Conservation (phyloP, 805 yeast genomes). For the Sugiyamaella floridensis region DNA sequence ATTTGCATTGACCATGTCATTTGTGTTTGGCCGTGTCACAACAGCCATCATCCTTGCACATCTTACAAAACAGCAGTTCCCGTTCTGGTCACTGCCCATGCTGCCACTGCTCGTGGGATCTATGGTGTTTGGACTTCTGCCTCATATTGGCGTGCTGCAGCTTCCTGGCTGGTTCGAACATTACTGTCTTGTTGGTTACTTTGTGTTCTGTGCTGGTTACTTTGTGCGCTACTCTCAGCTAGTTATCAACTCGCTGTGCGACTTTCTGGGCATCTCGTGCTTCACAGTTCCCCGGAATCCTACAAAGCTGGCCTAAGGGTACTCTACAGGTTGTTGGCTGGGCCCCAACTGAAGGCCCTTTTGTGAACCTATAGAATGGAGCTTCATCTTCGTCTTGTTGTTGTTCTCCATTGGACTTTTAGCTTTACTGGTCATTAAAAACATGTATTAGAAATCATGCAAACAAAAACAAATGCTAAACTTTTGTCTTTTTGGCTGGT, state of each 20-base stretch:
- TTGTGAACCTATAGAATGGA: not conserved
- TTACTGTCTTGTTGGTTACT: constrained; percentile 45
- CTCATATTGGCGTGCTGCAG: constrained; percentile 37
- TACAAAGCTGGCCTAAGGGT: not conserved
- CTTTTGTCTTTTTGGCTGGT: not conserved
- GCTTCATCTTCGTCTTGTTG: too few species aligned
- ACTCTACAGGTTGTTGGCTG: not conserved
- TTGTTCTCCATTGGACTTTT: not conserved
- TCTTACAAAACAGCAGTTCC: constrained; percentile 76
- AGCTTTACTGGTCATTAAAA: not conserved
- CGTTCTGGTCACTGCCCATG: constrained; percentile 63
- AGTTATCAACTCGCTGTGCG: constrained; percentile 70
- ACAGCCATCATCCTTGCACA: constrained; percentile 65
- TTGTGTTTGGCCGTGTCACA: constrained; percentile 76
- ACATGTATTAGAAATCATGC: not conserved
- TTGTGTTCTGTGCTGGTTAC: constrained; percentile 61
- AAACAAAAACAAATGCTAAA: not conserved
- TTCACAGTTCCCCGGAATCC: constrained; percentile 30
- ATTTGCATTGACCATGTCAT: constrained; percentile 72
- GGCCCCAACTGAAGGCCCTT: not conserved
- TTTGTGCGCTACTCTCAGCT: constrained; percentile 64
- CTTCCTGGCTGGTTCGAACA: constrained; percentile 26
- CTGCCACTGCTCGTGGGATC: constrained; percentile 34
- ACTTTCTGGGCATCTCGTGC: constrained; percentile 79
- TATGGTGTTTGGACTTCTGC: constrained; percentile 42